Percentiles rank a stretch among this genome's conserved stretches.
Evolutionary conservation across 306 rosid genomes (phyloP).

Genomic region (Castanospermum australe): DNA sequence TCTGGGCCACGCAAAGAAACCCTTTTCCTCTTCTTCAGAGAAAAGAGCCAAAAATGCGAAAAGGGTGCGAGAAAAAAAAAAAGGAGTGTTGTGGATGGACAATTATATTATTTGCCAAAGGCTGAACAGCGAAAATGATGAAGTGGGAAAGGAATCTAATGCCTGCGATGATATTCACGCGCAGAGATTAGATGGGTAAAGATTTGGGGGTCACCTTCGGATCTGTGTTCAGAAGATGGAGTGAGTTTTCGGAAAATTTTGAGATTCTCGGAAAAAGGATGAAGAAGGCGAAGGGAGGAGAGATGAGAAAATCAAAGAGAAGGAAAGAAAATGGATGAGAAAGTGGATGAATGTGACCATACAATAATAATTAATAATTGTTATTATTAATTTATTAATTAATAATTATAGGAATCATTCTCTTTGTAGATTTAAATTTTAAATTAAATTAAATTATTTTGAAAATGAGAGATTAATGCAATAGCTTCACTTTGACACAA

Average conservation of each 20-base stretch:
- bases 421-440: too few relatives aligned
- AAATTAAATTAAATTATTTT: too few relatives aligned
- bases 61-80: neutral
- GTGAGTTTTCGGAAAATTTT: constrained; percentile 11
- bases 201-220: constrained; percentile 37
- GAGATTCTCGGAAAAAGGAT: constrained; percentile 18
- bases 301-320: neutral
- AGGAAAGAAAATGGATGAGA: neutral
- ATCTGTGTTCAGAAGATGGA: constrained; percentile 35
- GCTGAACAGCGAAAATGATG: neutral
- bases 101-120: neutral
- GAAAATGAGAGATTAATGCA: too few relatives aligned
- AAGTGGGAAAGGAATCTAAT: constrained; percentile 25
- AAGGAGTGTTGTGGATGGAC: neutral
- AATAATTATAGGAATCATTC: too few relatives aligned
- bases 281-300: too few relatives aligned
- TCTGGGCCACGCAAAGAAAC: constrained; percentile 16
- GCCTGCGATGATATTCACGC: constrained; percentile 34
- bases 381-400: too few relatives aligned
- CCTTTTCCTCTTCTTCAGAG: neutral
- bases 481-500: neutral
- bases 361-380: neutral
- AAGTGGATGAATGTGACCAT: constrained; percentile 25
- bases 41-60: neutral
- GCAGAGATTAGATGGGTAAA: neutral